Evolutionary conservation across 148 eudicot species (phyloP).

Genomic region (Dianthus caryophyllus): DNA sequence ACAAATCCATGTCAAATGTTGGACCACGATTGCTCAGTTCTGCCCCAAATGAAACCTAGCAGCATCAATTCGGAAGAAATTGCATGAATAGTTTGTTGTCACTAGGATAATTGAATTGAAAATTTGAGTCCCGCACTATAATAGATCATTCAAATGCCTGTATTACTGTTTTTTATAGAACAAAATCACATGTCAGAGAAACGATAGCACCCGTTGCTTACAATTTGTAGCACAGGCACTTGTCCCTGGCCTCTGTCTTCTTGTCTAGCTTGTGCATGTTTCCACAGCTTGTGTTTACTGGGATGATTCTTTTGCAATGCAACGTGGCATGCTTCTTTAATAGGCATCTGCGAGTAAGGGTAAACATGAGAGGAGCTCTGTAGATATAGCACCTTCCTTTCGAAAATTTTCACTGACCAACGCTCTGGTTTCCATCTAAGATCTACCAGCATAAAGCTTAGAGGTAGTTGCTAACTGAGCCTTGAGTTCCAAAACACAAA

Average conservation of each 20-base stretch:
- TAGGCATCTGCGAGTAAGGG: conserved; percentile 69
- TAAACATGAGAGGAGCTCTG: not conserved
- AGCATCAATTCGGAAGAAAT: not conserved
- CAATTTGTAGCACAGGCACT: conserved; percentile 91
- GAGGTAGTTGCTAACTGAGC: not conserved
- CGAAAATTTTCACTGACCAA: not conserved
- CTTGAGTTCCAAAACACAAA: not conserved
- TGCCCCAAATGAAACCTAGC: conserved; percentile 93
- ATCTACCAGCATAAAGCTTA: not conserved
- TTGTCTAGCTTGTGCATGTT: conserved; percentile 91
- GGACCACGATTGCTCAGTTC: conserved; percentile 95
- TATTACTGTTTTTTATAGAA: conserved; percentile 1
- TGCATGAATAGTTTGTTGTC: not conserved
- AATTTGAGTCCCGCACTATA: not conserved
- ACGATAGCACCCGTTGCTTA: conserved; percentile 31
- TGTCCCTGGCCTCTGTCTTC: conserved; percentile 69
- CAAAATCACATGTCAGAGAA: not conserved
- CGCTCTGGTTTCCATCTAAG: not conserved
- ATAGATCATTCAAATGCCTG: conserved; percentile 5
- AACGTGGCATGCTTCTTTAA: conserved; percentile 95
- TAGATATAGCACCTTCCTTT: not conserved
- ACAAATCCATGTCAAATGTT: conserved; percentile 96
- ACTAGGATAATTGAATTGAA: not conserved
- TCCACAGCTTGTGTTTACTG: conserved; percentile 82
- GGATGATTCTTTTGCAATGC: conserved; percentile 87